Base-by-base conservation (phyloP, 306 rosid genomes). In the Trichosanthes cucumerina region DNA sequence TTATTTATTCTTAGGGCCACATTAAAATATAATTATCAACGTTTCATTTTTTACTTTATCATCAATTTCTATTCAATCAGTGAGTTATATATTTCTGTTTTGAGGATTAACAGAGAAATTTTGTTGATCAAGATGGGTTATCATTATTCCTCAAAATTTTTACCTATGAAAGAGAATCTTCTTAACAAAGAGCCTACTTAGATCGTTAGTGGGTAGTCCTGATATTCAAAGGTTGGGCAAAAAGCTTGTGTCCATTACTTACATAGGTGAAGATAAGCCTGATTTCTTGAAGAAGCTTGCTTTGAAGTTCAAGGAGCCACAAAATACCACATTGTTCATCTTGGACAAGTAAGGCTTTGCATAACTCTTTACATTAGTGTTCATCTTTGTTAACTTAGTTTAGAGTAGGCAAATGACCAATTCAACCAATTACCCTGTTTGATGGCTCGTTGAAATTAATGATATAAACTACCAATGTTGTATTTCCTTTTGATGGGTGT, bases 281-380 rank as follows among this genome's bases (percentile, higher is more conserved):
- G 96, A 91, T 24, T 96, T 96, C 84, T 53, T 96, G 36, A 93
- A 92, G 93, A 96, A 88, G 85, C 88, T 96, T 36, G 72, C 89
- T 34, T 76, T 88, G 82, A 96, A 92, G 90, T 92, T 96, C 84
- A 96, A 88, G 90, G 91, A 90, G 19, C 98, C 99, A 19, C 91
- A 86, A 85, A 90, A 86, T 82, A 92, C 96, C 74, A 96, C 98
- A 86, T 83, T 96, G 90, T 91, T 92, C 85, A 81, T 96, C 84
- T 87, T 96, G 38, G 99, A 96, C 93, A 96, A 92, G 99, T 96
- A 90, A 86, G 99, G 74, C 77, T 66, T 71, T 46, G 54, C 36
- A 71, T 31, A 18, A 64, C 24, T 64, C 46, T 33, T 64, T 33
- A 34, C 46, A 18, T 34, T 16, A 31, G 9, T 16, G 10, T 64